These are phyloP conservation scores for Platanthera zijinensis DNA, from an alignment of 106 monocot species.

Conservation along the genomic window DNA sequence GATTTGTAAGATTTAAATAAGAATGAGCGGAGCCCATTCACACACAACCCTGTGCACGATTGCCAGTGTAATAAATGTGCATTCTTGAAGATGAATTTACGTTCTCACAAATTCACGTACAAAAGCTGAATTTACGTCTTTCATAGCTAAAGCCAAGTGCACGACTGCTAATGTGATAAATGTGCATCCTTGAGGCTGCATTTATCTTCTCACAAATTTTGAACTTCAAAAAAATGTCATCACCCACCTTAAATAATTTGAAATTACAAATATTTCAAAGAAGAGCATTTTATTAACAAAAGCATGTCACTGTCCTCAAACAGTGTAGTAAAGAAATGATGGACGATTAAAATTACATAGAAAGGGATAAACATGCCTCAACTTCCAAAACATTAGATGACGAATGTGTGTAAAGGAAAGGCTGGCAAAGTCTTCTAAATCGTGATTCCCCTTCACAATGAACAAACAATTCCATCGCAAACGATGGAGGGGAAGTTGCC, in stretches of 20 bases:
- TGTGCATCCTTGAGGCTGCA: neutral
- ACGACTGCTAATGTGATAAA: neutral
- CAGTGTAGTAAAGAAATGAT: neutral
- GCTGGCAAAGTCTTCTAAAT: slow-evolving; percentile 91
- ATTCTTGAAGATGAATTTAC: neutral
- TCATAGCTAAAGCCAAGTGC: too few relatives aligned
- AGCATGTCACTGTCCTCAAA: neutral
- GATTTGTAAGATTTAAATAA: too few relatives aligned
- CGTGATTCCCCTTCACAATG: slow-evolving; percentile 99
- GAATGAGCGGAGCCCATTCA: too few relatives aligned
- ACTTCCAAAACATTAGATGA: slow-evolving; percentile 95
- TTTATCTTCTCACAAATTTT: neutral
- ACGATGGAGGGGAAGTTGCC: slow-evolving; percentile 93
- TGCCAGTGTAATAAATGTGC: neutral
- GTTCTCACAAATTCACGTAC: neutral
- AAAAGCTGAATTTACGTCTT: too few relatives aligned
- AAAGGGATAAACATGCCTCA: slow-evolving; percentile 43
- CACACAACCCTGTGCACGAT: too few relatives aligned
- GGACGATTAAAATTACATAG: neutral
- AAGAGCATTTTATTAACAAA: neutral
- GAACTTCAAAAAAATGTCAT: neutral
- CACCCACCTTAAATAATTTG: neutral
- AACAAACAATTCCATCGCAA: slow-evolving; percentile 96
- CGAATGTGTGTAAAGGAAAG: slow-evolving; percentile 95
- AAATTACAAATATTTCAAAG: neutral